Evolutionary conservation across 2,329 filamentous ascomycete genomes (phyloP), one percentile per base, ranked within the genome.

Genomic region (Aspergillus neoniger): DNA sequence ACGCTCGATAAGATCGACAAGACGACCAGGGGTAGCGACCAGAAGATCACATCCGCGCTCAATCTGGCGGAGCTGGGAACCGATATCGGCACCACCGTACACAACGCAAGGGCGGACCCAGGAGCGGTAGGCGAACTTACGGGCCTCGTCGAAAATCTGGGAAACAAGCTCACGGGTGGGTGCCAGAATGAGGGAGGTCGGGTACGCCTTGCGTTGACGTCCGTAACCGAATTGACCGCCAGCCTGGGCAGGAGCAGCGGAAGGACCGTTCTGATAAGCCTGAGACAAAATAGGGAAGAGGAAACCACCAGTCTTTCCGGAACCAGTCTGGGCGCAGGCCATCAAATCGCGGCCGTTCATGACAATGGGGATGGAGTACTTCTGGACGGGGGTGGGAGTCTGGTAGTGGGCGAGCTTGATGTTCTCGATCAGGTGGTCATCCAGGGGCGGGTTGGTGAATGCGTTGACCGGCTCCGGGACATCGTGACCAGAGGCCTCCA

Each of bases 231-330:
- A 90, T 66, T 79, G 77, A 60, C 88, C 87, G 67, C 82, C 83
- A 68, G 87, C 86, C 65, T 82, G 79, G 63, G 84, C 82, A 51
- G 91, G 90, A 57, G 85, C 76, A 59, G 86, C 70, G 60, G 90
- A 93, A 50, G 95, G 95, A 36, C 95, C 95, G 72, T 88, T 92
- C 74, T 91, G 85, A 85, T 93, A 98, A 57, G 94, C 92, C 81
- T 99, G 94, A n/a, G 95, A 97, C 54, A 99, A 86, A 67, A 99
- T 98, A 61, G 95, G 95, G 85, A 99, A 99, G 66, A 99, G 84
- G 87, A 99, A 99, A 85, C 95, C 95, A 84, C 95, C 95, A 77
- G 95, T 99, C 87, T 99, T 99, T 85, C 95, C 95, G 74, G 95
- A 99, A 89, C 94, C 95, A 70, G 95, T 99, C 86, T 99, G 95